These are phyloP conservation scores for Gigaspora rosea DNA, from an alignment of 192 early-diverging fungal genomes.

Conservation along the genomic window DNA sequence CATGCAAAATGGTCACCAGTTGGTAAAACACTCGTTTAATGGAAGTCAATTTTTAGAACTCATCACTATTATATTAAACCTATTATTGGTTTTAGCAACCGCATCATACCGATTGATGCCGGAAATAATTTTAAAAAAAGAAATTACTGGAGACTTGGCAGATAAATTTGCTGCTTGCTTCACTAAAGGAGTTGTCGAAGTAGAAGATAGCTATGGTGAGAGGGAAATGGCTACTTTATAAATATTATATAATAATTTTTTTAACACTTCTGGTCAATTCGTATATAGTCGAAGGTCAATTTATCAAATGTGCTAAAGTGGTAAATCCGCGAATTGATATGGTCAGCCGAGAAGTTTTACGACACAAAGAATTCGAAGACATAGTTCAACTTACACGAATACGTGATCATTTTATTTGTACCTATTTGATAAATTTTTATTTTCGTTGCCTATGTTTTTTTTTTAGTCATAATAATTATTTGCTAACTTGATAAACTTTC, in stretches of 20 bases:
- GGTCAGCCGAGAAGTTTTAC: conserved; percentile 88
- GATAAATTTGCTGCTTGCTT: conserved; percentile 86
- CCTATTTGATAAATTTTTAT: conserved; percentile 13
- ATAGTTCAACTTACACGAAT: conserved; percentile 87
- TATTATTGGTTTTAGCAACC: conserved; percentile 54
- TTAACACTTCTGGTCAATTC: background rate
- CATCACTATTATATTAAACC: background rate
- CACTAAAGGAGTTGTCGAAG: conserved; percentile 79
- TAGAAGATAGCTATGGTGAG: conserved; percentile 63
- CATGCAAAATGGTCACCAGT: conserved; percentile 99
- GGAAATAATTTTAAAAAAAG: conserved; percentile 81
- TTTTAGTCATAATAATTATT: background rate
- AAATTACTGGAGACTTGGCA: conserved; percentile 82
- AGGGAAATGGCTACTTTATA: background rate
- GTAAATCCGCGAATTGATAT: conserved; percentile 95
- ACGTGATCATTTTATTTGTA: conserved; percentile 98
- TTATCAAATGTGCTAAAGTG: conserved; percentile 71
- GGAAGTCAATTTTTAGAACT: conserved; percentile 27
- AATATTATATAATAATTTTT: background rate
- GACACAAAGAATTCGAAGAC: conserved; percentile 89
- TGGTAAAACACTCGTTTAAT: conserved; percentile 44
- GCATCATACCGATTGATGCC: conserved; percentile 95
- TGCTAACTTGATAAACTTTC: conserved; percentile 9
- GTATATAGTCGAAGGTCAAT: conserved; percentile 36
- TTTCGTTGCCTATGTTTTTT: background rate